Evolutionary conservation across 1,139 yeast genomes (phyloP), one percentile per base, ranked within the genome.

Genomic region (Ogataea hybrid): DNA sequence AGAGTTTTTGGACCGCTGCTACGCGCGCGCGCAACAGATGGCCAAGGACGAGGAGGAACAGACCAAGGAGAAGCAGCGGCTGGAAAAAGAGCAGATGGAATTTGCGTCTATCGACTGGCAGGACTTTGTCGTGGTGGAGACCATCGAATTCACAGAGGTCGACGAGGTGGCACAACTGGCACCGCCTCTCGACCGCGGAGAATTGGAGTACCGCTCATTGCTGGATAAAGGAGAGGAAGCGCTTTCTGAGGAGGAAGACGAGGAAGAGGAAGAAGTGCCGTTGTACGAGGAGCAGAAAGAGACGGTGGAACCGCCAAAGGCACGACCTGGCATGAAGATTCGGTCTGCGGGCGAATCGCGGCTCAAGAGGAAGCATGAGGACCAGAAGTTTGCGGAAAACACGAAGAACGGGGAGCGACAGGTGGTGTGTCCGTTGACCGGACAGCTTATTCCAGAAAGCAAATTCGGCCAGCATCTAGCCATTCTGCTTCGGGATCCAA

Each of bases 21-120:
- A 71, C 46, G 53, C 64, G 11, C 64, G 94, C 39, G 94, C 95
- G 0, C 77, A 75, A 45, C 76, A 71, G 57, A 67, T 65, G 11
- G 69, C 73, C 11, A 69, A 70, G 42, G 61, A 65, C 34, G 63
- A 64, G 30, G 64, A 59, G 14, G 61, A 70, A 50, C 62, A 46
- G 9, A 40, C 43, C 6, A 40, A 42, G 10, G 49, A 61, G 31
- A 46, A 43, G 46, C 58, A 62, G 59, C 68, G 57, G 17, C 23
- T 38, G 11, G 50, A 46, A 50, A 66, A 64, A 39, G 73, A 73
- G 39, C 63, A 69, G 50, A 45, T 78, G 21, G 80, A 77, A 35
- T 86, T 73, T 63, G 90, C 94, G 0, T 77, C 84, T 23, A 82
- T 88, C 20, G 90, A 90, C 62, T 92, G 98, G 98, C 82, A 82